phyloP scores from a whole-genome alignment of 805 yeast genomes.

The Sugiyamaella valdiviana region DNA sequence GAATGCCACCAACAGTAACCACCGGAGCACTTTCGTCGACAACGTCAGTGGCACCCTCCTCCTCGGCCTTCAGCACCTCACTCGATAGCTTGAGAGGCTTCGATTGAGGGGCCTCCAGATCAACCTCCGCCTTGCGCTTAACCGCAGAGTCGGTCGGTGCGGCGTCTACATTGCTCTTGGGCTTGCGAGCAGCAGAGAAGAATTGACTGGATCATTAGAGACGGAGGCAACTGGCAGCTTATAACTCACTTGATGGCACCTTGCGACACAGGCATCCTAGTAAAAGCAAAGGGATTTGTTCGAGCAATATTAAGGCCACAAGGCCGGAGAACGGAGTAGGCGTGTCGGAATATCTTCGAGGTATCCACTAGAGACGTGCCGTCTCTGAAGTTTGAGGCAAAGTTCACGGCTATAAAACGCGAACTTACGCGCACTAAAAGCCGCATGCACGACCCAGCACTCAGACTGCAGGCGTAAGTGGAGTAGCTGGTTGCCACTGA shows the following conservation, averaged over 20 bases:
- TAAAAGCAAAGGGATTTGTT: background rate
- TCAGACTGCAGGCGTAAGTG: too few species aligned
- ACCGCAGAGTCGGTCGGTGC: background rate
- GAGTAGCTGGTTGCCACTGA: too few species aligned
- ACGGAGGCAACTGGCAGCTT: background rate
- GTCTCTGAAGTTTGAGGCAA: background rate
- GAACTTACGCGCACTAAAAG: background rate
- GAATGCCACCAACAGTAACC: background rate
- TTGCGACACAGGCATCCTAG: background rate
- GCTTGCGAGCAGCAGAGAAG: constrained; percentile 2
- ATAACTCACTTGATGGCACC: background rate
- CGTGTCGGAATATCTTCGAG: background rate
- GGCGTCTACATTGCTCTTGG: background rate
- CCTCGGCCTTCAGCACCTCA: background rate
- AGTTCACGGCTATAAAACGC: background rate
- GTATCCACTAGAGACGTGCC: background rate
- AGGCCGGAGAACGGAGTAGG: background rate
- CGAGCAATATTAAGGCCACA: background rate
- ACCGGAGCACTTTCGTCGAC: background rate
- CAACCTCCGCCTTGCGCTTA: background rate
- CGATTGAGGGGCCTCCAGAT: background rate
- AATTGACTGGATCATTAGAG: background rate
- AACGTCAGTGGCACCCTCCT: background rate
- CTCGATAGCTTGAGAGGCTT: background rate
- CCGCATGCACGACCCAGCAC: too few species aligned